Percentiles rank a stretch among this genome's conserved stretches.
Evolutionary conservation across 257 asterid species (phyloP).

Genomic region (Solanum ahanhuiri): DNA sequence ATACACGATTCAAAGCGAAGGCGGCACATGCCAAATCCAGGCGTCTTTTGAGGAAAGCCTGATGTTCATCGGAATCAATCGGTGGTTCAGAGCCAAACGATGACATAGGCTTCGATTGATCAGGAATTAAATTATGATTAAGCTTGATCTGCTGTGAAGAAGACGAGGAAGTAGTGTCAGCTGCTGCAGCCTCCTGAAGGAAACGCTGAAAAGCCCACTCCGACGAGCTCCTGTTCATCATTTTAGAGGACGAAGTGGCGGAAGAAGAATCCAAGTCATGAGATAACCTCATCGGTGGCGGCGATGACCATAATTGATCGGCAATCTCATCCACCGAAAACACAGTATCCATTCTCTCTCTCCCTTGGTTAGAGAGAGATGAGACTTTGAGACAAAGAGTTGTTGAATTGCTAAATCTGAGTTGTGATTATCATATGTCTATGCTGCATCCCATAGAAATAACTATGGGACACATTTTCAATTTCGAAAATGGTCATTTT

Average conservation of each 20-base stretch:
- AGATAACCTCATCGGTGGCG: slow-evolving; percentile 27
- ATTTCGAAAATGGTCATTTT: no score
- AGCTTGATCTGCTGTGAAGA: slow-evolving; percentile 10
- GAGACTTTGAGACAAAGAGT: background rate
- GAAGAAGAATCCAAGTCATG: slow-evolving; percentile 19
- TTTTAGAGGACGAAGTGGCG: slow-evolving; percentile 22
- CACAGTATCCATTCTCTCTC: slow-evolving; percentile 49
- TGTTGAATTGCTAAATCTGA: background rate
- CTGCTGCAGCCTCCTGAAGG: slow-evolving; percentile 44
- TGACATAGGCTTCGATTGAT: background rate
- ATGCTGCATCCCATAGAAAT: no score
- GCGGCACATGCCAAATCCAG: slow-evolving; percentile 95
- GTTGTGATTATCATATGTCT: background rate
- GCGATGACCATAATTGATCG: slow-evolving; percentile 57
- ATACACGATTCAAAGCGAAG: slow-evolving; percentile 73
- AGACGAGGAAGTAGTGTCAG: background rate
- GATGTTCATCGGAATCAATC: slow-evolving; percentile 48
- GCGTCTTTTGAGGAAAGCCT: slow-evolving; percentile 60
- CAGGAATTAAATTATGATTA: background rate
- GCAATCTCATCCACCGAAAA: slow-evolving; percentile 65
- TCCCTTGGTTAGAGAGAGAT: background rate
- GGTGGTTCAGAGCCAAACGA: slow-evolving; percentile 14
- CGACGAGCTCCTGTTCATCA: slow-evolving; percentile 73
- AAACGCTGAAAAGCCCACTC: slow-evolving; percentile 86
- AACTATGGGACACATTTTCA: no score